Percentiles rank a stretch among this genome's conserved stretches.
Conservation (phyloP, 768 basidiomycete genomes). For the Hirschioporus abietinus region DNA sequence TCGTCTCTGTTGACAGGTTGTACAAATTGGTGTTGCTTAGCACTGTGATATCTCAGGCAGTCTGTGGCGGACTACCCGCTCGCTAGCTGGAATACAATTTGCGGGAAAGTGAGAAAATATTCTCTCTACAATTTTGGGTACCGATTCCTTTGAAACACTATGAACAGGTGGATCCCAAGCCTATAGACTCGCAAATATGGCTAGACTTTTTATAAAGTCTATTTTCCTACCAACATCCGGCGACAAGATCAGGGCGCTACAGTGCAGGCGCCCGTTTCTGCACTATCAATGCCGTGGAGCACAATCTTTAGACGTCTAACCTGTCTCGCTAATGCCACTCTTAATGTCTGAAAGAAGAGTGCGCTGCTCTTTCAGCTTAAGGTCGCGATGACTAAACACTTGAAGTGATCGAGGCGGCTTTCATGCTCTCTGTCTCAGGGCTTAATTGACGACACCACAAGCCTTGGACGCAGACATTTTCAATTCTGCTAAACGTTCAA, state of each 20-base stretch:
- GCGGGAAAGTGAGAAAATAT: neutral
- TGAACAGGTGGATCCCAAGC: neutral
- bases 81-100: neutral
- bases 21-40: neutral
- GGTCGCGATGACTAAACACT: no score
- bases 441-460: no score
- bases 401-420: no score
- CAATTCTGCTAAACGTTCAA: no score
- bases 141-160: neutral
- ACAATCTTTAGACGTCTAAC: neutral
- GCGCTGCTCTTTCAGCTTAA: no score
- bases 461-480: no score
- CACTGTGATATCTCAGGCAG: neutral
- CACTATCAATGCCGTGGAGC: no score
- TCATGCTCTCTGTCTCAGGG: no score
- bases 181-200: neutral
- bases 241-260: neutral
- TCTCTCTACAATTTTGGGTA: neutral
- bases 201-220: neutral
- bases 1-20: neutral
- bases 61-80: neutral
- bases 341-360: no score
- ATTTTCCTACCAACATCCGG: neutral
- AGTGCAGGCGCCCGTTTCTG: no score
- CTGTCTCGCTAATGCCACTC: neutral